phyloP scores from a whole-genome alignment of 176 grass and related monocot genomes.

The Triticum urartu region DNA sequence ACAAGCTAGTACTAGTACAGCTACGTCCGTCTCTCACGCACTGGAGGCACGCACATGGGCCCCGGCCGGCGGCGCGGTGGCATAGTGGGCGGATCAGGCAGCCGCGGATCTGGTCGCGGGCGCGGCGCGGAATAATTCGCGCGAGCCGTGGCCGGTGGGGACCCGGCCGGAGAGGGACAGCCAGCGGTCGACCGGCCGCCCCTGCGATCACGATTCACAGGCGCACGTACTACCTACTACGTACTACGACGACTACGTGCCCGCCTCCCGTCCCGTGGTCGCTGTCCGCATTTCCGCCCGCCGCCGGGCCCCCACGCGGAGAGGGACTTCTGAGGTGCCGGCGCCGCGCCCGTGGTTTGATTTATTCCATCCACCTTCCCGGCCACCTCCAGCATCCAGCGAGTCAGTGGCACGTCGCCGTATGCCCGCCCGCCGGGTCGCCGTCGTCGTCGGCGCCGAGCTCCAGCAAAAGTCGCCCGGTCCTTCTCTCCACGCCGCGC shows the following conservation, averaged over 20 bases:
- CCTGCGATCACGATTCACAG: neutral
- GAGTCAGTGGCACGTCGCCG: neutral
- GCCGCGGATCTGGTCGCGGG: constrained; percentile 22
- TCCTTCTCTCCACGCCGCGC: neutral
- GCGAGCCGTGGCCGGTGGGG: neutral
- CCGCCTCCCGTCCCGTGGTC: no score
- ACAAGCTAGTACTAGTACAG: neutral
- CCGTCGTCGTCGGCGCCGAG: neutral
- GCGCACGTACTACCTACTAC: no score
- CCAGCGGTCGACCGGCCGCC: neutral
- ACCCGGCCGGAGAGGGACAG: neutral
- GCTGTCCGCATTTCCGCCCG: no score
- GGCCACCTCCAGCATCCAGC: neutral
- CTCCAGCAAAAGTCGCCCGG: neutral
- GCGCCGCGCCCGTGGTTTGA: no score
- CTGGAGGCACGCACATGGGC: neutral
- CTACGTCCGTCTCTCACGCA: neutral
- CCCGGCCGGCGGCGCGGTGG: neutral
- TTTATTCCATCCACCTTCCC: neutral
- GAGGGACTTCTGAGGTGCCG: no score
- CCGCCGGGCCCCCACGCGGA: no score
- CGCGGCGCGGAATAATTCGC: constrained; percentile 33
- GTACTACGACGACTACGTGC: no score
- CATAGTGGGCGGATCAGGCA: constrained; percentile 31
- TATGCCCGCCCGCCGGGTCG: neutral